Evolutionary conservation across 257 asterid species (phyloP).

Genomic region (Solanum chiquidenum): DNA sequence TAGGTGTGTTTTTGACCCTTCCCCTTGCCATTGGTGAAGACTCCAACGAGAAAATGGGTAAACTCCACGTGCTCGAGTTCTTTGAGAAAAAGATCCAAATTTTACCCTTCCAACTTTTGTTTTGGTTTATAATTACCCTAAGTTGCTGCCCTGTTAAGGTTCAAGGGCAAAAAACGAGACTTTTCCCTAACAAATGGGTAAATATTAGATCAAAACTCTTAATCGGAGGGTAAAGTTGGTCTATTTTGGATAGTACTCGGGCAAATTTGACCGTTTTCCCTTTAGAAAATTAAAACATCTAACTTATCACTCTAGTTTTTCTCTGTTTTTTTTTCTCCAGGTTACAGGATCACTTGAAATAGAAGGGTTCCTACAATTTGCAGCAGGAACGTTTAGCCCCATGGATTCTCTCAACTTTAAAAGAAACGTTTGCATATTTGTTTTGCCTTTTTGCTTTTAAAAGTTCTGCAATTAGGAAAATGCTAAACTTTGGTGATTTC

Average conservation of each 20-base stretch:
- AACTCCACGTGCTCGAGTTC: background rate
- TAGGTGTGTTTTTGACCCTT: background rate
- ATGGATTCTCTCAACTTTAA: background rate
- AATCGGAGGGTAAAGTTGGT: background rate
- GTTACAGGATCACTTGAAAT: background rate
- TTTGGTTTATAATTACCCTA: too few species aligned
- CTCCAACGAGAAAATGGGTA: background rate
- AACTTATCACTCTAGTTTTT: background rate
- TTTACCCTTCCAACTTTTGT: background rate
- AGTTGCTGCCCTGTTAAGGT: too few species aligned
- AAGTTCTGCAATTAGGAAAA: background rate
- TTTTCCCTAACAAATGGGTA: background rate
- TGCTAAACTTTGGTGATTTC: background rate
- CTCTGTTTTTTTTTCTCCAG: background rate
- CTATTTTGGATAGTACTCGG: background rate
- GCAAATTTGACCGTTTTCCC: background rate
- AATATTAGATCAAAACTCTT: background rate
- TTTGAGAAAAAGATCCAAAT: background rate
- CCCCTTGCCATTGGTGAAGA: background rate
- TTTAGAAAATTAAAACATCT: background rate
- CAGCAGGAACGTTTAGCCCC: background rate
- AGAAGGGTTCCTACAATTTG: background rate
- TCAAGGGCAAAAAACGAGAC: background rate
- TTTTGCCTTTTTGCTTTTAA: background rate
- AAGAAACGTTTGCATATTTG: background rate